phyloP scores from a whole-genome alignment of 2,329 filamentous ascomycete species.

The Fusarium ramigenum region DNA sequence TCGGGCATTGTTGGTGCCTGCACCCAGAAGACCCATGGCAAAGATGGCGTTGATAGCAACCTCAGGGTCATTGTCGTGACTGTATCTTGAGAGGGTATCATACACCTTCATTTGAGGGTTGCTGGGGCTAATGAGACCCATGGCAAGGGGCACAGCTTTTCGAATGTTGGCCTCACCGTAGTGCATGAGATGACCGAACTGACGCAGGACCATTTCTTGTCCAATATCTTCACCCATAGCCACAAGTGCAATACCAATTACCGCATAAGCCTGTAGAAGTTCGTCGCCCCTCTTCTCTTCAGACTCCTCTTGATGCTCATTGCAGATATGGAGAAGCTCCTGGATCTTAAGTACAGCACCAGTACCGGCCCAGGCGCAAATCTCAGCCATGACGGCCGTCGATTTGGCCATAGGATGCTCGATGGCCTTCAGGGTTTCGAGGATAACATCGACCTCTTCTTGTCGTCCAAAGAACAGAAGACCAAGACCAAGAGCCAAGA shows the following conservation, averaged over 20 bases:
- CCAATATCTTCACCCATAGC: conserved; percentile 99
- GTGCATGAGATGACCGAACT: conserved; percentile 99
- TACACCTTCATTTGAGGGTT: conserved; percentile 99
- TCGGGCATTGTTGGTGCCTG: conserved; percentile 97
- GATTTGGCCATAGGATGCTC: conserved; percentile 97
- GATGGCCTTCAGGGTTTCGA: conserved; percentile 96
- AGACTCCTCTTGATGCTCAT: conserved; percentile 93
- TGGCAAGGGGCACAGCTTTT: conserved; percentile 92
- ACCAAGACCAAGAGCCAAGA: conserved; percentile 92
- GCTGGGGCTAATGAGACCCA: conserved; percentile 95
- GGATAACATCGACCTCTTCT: conserved; percentile 97
- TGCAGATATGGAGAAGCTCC: conserved; percentile 96
- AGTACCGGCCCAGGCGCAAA: conserved; percentile 97
- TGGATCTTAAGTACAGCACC: conserved; percentile 97
- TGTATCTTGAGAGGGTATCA: conserved; percentile 96
- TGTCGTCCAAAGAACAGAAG: conserved; percentile 96
- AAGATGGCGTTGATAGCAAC: conserved; percentile 99
- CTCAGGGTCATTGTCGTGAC: conserved; percentile 98
- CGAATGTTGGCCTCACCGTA: conserved; percentile 98
- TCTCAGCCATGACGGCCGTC: conserved; percentile 92
- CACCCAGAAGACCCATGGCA: conserved; percentile 96
- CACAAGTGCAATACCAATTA: conserved; percentile 91
- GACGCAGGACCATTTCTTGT: conserved; percentile 97
- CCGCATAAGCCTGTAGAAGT: conserved; percentile 93
- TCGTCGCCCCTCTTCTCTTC: conserved; percentile 97